A percentile compares a stretch with the other conserved stretches of the same genome.
phyloP scores from a whole-genome alignment of 441 rosid species.

The Populus hybrid region DNA sequence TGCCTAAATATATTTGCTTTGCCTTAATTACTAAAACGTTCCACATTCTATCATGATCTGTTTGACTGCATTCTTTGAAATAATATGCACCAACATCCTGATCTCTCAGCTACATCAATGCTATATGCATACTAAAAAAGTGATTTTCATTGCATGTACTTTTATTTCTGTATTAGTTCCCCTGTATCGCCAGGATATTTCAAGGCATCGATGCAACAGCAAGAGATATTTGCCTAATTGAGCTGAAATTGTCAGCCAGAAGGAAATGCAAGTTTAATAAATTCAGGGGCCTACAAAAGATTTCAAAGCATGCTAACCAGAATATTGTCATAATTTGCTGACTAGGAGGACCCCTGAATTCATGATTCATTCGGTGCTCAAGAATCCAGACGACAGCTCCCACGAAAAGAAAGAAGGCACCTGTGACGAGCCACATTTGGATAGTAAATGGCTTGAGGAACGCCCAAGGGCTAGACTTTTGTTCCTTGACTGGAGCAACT shows the following conservation, averaged over 20 bases:
- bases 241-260: background rate
- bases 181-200: conserved; percentile 1
- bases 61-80: background rate
- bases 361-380: conserved; percentile 79
- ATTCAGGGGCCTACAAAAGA: background rate
- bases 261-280: background rate
- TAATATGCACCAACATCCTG: background rate
- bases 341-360: conserved; percentile 88
- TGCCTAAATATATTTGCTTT: background rate
- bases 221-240: background rate
- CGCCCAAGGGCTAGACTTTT: conserved; percentile 83
- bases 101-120: background rate
- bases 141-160: background rate
- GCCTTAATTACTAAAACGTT: background rate
- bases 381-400: conserved; percentile 98
- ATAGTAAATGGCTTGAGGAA: conserved; percentile 84
- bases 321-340: conserved; percentile 73
- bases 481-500: conserved; percentile 70
- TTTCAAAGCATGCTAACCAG: conserved; percentile 54
- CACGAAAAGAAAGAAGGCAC: conserved; percentile 72
- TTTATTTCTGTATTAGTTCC: background rate
- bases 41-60: background rate
- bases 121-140: background rate
- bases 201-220: background rate
- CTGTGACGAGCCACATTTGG: conserved; percentile 91